Evolutionary conservation across 148 eudicot species (phyloP).

Genomic region (Cornus kousa): DNA sequence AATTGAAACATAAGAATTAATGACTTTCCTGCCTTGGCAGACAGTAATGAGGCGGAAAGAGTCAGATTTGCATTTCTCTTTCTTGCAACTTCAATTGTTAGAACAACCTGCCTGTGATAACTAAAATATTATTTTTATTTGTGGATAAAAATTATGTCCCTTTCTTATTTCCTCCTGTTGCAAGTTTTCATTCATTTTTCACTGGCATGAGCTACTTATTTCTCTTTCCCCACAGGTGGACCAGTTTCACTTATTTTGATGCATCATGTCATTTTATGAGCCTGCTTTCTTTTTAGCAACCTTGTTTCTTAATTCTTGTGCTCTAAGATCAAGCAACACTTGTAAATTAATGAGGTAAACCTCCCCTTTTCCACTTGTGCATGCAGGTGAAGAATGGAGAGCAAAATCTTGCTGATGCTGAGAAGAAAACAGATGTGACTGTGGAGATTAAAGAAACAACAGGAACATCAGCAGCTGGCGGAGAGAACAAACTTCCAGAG

Average conservation of each 20-base stretch:
- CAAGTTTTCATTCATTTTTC: background rate
- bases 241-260: too few relatives aligned
- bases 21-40: background rate
- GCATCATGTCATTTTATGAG: too few relatives aligned
- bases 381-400: conserved; percentile 5
- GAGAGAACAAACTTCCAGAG: background rate
- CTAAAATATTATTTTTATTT: too few relatives aligned
- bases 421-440: background rate
- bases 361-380: background rate
- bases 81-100: background rate
- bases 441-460: too few relatives aligned
- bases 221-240: background rate
- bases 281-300: too few relatives aligned
- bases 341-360: too few relatives aligned
- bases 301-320: too few relatives aligned
- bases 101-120: background rate
- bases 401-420: background rate
- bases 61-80: background rate
- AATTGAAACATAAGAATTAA: background rate
- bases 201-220: background rate
- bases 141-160: too few relatives aligned
- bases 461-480: background rate
- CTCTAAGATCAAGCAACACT: too few relatives aligned
- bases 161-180: background rate
- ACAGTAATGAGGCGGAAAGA: background rate